Evolutionary conservation across 2,329 filamentous ascomycete genomes (phyloP).

Genomic region (Apiospora pterosperma): DNA sequence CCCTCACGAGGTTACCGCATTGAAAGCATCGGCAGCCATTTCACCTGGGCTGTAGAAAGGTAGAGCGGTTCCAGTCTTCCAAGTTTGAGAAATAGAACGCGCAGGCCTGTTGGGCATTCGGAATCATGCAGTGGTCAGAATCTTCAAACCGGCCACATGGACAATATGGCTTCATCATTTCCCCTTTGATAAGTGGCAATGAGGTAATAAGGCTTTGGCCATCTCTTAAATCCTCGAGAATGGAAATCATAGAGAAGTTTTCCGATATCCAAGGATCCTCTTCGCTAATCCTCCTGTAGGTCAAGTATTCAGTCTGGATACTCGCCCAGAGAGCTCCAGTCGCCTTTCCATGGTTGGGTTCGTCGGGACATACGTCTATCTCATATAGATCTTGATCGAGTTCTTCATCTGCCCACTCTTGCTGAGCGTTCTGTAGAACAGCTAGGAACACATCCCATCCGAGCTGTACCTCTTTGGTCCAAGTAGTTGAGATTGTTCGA

Average conservation of each 20-base stretch:
- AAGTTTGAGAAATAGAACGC: conserved; percentile 2
- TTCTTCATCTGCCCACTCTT: not conserved
- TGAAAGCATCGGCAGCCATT: too few species aligned
- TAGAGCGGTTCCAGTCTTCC: conserved; percentile 3
- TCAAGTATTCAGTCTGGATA: not conserved
- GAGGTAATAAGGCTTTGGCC: not conserved
- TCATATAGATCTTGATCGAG: not conserved
- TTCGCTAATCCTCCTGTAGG: not conserved
- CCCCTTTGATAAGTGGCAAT: not conserved
- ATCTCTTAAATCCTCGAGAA: not conserved
- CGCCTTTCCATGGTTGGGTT: too few species aligned
- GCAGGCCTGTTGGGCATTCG: not conserved
- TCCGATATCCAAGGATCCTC: not conserved
- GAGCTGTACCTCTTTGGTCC: not conserved
- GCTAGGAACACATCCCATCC: not conserved
- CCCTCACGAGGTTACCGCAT: too few species aligned
- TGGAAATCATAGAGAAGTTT: not conserved
- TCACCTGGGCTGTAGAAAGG: too few species aligned
- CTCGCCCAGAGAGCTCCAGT: not conserved
- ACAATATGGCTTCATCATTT: not conserved
- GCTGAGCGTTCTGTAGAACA: not conserved
- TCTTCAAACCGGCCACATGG: not conserved
- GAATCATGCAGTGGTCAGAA: not conserved
- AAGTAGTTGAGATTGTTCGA: not conserved
- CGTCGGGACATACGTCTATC: not conserved